These are phyloP conservation scores for Gautieria morchelliformis DNA, from an alignment of 768 basidiomycete genomes.

Conservation along the genomic window DNA sequence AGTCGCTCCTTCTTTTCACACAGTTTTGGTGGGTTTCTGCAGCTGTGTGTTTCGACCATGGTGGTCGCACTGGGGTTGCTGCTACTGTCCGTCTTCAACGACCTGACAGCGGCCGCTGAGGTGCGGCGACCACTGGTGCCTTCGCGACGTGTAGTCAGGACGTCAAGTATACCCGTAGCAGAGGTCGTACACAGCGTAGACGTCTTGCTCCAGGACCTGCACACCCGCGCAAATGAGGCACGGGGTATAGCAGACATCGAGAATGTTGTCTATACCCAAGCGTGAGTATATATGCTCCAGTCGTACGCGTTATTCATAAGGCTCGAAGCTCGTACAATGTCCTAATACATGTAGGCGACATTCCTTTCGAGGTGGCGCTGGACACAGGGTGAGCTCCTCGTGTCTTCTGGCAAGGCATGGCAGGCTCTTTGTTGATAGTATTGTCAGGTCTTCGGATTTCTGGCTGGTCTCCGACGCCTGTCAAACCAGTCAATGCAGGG, in stretches of 20 bases:
- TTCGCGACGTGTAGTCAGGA: neutral
- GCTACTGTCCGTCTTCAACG: neutral
- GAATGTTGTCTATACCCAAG: conserved; percentile 10
- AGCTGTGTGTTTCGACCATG: neutral
- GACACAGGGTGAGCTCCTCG: conserved; percentile 44
- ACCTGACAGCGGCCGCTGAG: neutral
- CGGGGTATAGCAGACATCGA: conserved; percentile 1
- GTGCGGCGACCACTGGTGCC: neutral
- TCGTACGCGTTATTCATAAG: neutral
- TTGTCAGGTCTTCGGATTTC: conserved; percentile 43
- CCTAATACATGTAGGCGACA: conserved; percentile 47
- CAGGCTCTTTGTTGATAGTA: too few relatives aligned
- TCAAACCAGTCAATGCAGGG: conserved; percentile 40
- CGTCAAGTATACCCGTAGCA: neutral
- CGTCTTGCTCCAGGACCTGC: neutral
- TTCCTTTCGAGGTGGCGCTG: conserved; percentile 58
- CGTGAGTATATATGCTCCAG: conserved; percentile 23
- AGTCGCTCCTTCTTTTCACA: neutral
- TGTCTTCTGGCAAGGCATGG: too few relatives aligned
- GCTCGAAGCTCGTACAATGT: conserved; percentile 54
- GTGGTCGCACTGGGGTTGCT: neutral
- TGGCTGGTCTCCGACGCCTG: conserved; percentile 66
- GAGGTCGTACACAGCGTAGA: neutral
- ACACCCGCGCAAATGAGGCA: neutral
- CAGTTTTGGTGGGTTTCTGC: neutral